Base-by-base conservation (phyloP, 2,329 filamentous ascomycete genomes). In the Alternaria sp. region DNA sequence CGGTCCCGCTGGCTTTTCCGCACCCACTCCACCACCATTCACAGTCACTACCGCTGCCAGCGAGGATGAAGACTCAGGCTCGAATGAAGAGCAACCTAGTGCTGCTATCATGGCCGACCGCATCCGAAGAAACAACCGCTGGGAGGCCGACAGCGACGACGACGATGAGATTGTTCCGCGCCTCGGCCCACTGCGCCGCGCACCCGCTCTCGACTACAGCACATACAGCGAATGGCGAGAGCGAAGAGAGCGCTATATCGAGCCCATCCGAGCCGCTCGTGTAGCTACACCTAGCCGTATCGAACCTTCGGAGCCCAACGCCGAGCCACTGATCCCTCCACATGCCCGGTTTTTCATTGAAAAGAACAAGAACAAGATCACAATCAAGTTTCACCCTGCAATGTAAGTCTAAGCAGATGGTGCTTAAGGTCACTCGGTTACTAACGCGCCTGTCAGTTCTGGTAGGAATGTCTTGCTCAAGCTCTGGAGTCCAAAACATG, bases 391-490 rank as follows among this genome's bases (percentile, higher is more conserved):
- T 69, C 88, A 94, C 69, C 91, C 92, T 57, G 90, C 91, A 0
- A 86, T 95, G 61, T 86, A 80, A 77, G 84, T 81, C 14, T 11
- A 28, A 16, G 1, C 7, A 3, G 7, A 38, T 7, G 3, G 14
- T 7, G 11, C 7, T 12, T 3, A 20, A 42, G 4, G 6, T 49
- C 20, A 18, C 24, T 30, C 16, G 16, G 16, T 4, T 22, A 9
- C 34, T 66, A 44, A 67, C 49, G 3, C 12, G 16, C 9, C 5
- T 34, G 30, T 41, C 42, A 87, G 85, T 8, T 92, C 91, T 11
- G 92, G 91, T 5, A 87, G 92, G 57, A 96, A 91, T 75, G 90
- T 98, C 53, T 80, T 97, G 42, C 83, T 98, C 64, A 97, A 97
- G 82, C 87, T 97, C 76, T 97, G 93, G 91, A 93, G 89, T 70